A percentile compares a stretch with the other conserved stretches of the same genome.
phyloP scores from a whole-genome alignment of 164 flowering plant genomes.

The Vitis rupestris region DNA sequence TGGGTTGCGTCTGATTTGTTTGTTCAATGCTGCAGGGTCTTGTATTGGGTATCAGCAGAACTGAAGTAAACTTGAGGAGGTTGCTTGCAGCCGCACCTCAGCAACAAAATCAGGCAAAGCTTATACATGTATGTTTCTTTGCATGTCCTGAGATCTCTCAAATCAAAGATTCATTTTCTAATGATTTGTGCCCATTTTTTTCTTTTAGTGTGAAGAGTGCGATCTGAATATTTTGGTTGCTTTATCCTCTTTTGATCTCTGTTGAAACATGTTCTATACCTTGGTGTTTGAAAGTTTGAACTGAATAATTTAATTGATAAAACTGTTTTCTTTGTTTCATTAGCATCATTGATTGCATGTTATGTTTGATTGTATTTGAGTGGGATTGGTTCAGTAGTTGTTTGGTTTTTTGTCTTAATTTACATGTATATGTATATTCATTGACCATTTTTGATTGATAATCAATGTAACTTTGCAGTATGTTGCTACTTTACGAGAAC shows the following conservation, averaged over 20 bases:
- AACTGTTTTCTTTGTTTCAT: too few relatives aligned
- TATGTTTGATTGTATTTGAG: background rate
- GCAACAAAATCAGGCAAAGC: conserved; percentile 80
- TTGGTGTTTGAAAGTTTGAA: too few relatives aligned
- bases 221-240: background rate
- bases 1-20: too few relatives aligned
- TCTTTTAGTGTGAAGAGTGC: background rate
- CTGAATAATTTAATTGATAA: too few relatives aligned
- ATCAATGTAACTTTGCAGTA: conserved; percentile 45
- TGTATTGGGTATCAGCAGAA: conserved; percentile 64
- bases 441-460: background rate
- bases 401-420: background rate
- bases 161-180: background rate
- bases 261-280: too few relatives aligned
- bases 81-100: conserved; percentile 76
- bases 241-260: background rate
- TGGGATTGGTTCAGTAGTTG: background rate
- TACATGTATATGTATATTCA: background rate
- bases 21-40: conserved; percentile 9
- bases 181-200: background rate
- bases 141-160: conserved; percentile 33
- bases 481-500: conserved; percentile 86
- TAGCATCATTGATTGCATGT: background rate
- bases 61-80: conserved; percentile 80
- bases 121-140: conserved; percentile 78